phyloP scores from a whole-genome alignment of 257 asterid species.

The Plantago ovata region DNA sequence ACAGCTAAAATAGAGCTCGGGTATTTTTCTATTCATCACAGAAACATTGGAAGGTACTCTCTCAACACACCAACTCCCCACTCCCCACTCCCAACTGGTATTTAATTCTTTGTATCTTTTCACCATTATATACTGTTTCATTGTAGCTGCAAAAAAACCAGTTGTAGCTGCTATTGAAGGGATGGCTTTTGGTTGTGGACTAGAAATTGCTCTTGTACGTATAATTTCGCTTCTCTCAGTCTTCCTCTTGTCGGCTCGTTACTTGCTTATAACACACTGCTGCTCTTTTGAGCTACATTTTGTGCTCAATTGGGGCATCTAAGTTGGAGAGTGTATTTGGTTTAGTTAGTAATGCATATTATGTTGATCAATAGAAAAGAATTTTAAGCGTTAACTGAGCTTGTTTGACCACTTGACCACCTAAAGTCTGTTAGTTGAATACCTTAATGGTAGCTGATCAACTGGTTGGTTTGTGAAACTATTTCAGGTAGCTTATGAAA shows the following conservation, averaged over 20 bases:
- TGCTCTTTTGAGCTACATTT: too few species aligned
- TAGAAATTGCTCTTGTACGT: constrained; percentile 63
- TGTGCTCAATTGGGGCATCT: background rate
- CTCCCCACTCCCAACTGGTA: background rate
- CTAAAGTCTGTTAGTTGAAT: too few species aligned
- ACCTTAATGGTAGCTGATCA: too few species aligned
- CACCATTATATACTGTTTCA: constrained; percentile 12
- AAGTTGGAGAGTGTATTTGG: background rate
- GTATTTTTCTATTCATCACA: constrained; percentile 40
- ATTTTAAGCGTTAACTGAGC: too few species aligned
- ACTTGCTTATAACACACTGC: too few species aligned
- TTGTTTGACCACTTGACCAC: too few species aligned
- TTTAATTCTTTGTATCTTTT: constrained; percentile 2
- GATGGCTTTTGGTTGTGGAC: constrained; percentile 63
- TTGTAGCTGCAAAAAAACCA: constrained; percentile 52
- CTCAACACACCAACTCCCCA: background rate
- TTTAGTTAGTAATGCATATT: background rate
- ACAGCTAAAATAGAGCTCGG: constrained; percentile 42
- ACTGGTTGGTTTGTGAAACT: too few species aligned
- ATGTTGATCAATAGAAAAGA: background rate
- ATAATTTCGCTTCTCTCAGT: background rate
- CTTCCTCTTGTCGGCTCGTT: background rate
- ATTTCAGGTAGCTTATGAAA: too few species aligned
- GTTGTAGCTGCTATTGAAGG: constrained; percentile 68
- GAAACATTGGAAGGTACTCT: constrained; percentile 46